phyloP scores from a whole-genome alignment of 169 alveolate species.

The Plasmodium reichenowi region DNA sequence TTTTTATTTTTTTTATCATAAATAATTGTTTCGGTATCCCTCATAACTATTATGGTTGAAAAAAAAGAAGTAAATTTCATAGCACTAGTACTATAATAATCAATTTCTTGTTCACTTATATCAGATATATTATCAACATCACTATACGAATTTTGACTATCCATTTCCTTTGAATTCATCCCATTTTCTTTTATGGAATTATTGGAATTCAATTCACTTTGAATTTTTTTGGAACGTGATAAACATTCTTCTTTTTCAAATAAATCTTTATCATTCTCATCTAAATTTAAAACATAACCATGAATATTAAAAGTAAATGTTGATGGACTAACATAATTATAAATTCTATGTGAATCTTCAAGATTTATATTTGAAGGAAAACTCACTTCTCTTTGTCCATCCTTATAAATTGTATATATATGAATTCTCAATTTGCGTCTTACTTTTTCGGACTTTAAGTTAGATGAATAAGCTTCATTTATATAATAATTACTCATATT shows the following conservation, averaged over 20 bases:
- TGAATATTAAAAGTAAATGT: slow-evolving; percentile 73
- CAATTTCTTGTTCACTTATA: slow-evolving; percentile 38
- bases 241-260: slow-evolving; percentile 11
- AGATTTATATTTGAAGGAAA: slow-evolving; percentile 55
- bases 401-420: slow-evolving; percentile 58
- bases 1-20: slow-evolving; percentile 71
- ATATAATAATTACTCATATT: slow-evolving; percentile 70
- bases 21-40: slow-evolving; percentile 73
- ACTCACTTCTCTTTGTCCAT: slow-evolving; percentile 65
- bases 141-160: slow-evolving; percentile 40
- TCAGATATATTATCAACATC: slow-evolving; percentile 47
- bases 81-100: slow-evolving; percentile 55
- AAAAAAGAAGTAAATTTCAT: slow-evolving; percentile 75
- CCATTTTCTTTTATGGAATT: slow-evolving; percentile 9
- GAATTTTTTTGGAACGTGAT: not conserved
- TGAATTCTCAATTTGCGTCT: slow-evolving; percentile 70
- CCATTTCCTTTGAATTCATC: slow-evolving; percentile 15
- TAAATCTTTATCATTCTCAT: slow-evolving; percentile 55
- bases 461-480: slow-evolving; percentile 68
- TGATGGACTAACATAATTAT: slow-evolving; percentile 58
- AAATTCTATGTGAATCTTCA: slow-evolving; percentile 36
- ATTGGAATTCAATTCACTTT: not conserved
- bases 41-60: slow-evolving; percentile 73
- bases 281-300: slow-evolving; percentile 66
- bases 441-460: slow-evolving; percentile 45